Evolutionary conservation across 768 basidiomycete genomes (phyloP), one percentile per base, ranked within the genome.

Genomic region (Phaeotremella fagi): DNA sequence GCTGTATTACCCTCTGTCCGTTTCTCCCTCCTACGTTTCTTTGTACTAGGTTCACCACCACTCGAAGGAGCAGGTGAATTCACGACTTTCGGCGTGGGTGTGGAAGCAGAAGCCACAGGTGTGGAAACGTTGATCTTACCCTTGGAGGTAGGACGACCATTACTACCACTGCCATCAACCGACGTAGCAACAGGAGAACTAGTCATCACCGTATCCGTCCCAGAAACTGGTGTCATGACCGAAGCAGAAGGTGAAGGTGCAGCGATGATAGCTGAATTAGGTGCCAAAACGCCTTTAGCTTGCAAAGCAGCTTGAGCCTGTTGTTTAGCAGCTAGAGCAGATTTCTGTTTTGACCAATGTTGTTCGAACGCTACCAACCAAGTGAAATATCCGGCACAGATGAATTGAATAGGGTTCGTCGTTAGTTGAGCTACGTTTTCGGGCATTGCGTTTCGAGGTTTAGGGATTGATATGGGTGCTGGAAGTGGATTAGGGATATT

Each of bases 361-460:
- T 54, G 31, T 27, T 68, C 63, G 36, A 68, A 68, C 7, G 59
- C 54, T 41, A 59, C 58, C 15, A 68, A 48, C 46, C 59, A 64
- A 20, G 61, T 55, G 23, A 57, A 33, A 50, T 64, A 65, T 12
- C 42, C 60, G 9, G 56, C 55, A 20, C 62, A 44, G 35, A 68
- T 47, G 33, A 57, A 68, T 27, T 56, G 58, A 20, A 68, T 46
- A 0, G 66, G 55, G 35, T 57, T 48, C 26, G 48, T 62, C 16
- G 59, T 68, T 20, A 41, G 29, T 6, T 48, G 31, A 2, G 28
- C 29, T 24, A 54, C 50, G 14, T 47, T 27, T 23, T 53, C 25
- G 15, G 51, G 46, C 35, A 55, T 57, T 22, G 48, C 16, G 26
- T 55, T 23, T 23, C 38, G 28, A 16, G 48, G 45, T 44, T 54